Conservation (phyloP, 2,329 filamentous ascomycete genomes). For the Epichloe brachyelytri region DNA sequence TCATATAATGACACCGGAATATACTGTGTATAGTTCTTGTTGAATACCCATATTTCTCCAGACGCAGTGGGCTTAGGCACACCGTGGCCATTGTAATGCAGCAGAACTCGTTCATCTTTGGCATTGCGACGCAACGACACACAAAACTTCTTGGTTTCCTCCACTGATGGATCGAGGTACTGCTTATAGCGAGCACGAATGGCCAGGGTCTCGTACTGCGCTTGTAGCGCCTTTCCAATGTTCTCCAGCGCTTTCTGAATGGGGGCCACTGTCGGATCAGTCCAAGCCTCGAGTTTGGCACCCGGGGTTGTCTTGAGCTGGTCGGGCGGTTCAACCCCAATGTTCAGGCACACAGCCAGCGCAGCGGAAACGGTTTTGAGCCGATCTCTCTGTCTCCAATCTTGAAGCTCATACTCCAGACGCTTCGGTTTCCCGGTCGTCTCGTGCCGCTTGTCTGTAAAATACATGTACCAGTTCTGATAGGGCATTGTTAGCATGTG, state of each 20-base stretch:
- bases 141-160: slow-evolving; percentile 95
- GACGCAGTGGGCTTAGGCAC: slow-evolving; percentile 92
- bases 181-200: slow-evolving; percentile 96
- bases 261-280: slow-evolving; percentile 72
- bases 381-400: slow-evolving; percentile 95
- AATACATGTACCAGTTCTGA: slow-evolving; percentile 99
- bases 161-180: slow-evolving; percentile 88
- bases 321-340: slow-evolving; percentile 93
- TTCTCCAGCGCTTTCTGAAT: slow-evolving; percentile 80
- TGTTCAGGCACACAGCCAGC: slow-evolving; percentile 87
- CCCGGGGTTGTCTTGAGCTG: slow-evolving; percentile 91
- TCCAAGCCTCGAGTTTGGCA: slow-evolving; percentile 92
- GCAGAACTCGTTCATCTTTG: slow-evolving; percentile 89
- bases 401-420: slow-evolving; percentile 55
- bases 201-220: slow-evolving; percentile 90
- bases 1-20: slow-evolving; percentile 95
- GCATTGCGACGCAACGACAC: slow-evolving; percentile 80
- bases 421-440: slow-evolving; percentile 78
- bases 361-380: slow-evolving; percentile 95
- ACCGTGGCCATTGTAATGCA: slow-evolving; percentile 97
- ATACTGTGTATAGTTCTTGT: slow-evolving; percentile 97
- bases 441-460: slow-evolving; percentile 94
- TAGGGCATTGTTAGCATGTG: slow-evolving; percentile 2
- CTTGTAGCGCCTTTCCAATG: slow-evolving; percentile 91
- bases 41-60: slow-evolving; percentile 98